Evolutionary conservation across 2,329 filamentous ascomycete genomes (phyloP).

Genomic region (Lojkania enalia): DNA sequence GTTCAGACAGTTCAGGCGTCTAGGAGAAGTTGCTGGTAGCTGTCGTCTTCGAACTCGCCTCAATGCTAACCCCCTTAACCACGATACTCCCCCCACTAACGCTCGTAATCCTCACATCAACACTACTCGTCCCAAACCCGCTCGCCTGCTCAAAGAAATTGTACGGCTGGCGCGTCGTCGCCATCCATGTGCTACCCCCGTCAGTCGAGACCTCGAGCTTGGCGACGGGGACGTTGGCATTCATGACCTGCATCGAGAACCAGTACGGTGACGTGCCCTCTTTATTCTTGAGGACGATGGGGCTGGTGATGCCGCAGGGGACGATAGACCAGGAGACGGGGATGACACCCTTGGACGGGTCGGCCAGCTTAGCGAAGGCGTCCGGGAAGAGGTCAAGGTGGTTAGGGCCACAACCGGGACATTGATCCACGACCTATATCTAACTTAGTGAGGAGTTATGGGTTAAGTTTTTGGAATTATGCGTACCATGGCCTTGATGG

Average conservation of each 20-base stretch:
- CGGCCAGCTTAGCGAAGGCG: constrained; percentile 55
- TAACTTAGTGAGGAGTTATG: background rate
- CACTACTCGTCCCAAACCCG: constrained; percentile 59
- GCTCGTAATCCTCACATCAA: constrained; percentile 61
- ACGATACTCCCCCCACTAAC: constrained; percentile 55
- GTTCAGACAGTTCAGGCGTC: background rate
- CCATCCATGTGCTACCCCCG: constrained; percentile 61
- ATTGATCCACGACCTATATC: constrained; percentile 58
- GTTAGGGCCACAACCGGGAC: constrained; percentile 57
- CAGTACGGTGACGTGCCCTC: constrained; percentile 56
- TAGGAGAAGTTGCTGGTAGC: constrained; percentile 40
- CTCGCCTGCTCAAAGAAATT: constrained; percentile 64
- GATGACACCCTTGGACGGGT: constrained; percentile 53
- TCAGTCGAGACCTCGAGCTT: constrained; percentile 65
- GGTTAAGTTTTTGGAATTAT: background rate
- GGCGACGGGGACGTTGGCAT: constrained; percentile 60
- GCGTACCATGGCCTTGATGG: constrained; percentile 66
- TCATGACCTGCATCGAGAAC: constrained; percentile 68
- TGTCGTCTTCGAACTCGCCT: constrained; percentile 26
- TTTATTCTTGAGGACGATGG: constrained; percentile 59
- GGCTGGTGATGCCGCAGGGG: constrained; percentile 55
- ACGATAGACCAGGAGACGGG: constrained; percentile 55
- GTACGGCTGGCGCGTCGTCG: constrained; percentile 55
- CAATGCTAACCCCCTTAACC: constrained; percentile 57
- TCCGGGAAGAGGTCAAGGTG: constrained; percentile 60